A percentile compares a stretch with the other conserved stretches of the same genome.
Conservation (phyloP, 2,329 filamentous ascomycete species). For the Phialemoniopsis sp. region DNA sequence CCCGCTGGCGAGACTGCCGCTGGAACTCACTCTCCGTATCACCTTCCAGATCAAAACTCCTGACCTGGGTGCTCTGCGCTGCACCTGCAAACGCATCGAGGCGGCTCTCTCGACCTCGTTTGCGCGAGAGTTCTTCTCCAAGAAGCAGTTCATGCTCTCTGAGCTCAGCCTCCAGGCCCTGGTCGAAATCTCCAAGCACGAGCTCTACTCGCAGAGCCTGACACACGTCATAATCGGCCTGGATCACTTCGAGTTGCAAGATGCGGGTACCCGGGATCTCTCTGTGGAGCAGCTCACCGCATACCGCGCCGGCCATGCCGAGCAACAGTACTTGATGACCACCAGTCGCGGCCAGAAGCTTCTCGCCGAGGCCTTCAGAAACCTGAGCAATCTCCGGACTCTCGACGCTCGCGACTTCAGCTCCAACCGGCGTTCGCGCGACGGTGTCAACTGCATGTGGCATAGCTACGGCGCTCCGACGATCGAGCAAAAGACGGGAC, state of each 20-base stretch:
- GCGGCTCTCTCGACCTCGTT: constrained; percentile 50
- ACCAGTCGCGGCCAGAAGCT: constrained; percentile 47
- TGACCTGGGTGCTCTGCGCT: constrained; percentile 51
- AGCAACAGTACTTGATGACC: constrained; percentile 25
- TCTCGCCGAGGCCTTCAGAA: constrained; percentile 51
- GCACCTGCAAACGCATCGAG: constrained; percentile 52
- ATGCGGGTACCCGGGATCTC: too few relatives aligned
- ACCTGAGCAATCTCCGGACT: constrained; percentile 48
- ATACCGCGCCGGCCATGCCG: constrained; percentile 1
- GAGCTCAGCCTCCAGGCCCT: constrained; percentile 51
- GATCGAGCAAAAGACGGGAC: constrained; percentile 26
- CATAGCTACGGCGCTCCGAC: constrained; percentile 48
- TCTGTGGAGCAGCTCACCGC: background rate
- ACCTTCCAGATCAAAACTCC: constrained; percentile 46
- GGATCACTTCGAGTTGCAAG: constrained; percentile 17
- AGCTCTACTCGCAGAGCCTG: constrained; percentile 32
- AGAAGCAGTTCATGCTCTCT: constrained; percentile 62
- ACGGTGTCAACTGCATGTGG: constrained; percentile 40
- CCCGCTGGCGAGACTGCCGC: constrained; percentile 34
- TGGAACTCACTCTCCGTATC: constrained; percentile 56
- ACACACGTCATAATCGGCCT: constrained; percentile 45
- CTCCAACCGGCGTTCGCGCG: constrained; percentile 42
- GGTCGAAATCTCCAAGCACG: constrained; percentile 43
- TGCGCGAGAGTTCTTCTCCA: constrained; percentile 58
- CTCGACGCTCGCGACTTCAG: constrained; percentile 58